These are phyloP conservation scores for Trametes cubensis DNA, from an alignment of 768 basidiomycete genomes.

Conservation along the genomic window DNA sequence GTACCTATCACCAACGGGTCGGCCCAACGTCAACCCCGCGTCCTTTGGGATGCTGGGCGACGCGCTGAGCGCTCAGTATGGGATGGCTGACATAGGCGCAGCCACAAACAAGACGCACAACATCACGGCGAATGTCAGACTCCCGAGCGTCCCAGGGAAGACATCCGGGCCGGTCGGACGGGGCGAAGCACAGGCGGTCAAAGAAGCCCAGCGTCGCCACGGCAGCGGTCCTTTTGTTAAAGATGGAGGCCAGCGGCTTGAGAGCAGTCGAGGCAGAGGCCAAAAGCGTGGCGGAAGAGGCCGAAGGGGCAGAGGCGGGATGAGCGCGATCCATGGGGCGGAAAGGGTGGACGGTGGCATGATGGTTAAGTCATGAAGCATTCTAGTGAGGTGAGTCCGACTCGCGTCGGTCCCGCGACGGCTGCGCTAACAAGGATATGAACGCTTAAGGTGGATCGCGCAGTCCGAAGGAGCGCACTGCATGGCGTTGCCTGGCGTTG, in stretches of 20 bases:
- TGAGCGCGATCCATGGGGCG: slow-evolving; percentile 12
- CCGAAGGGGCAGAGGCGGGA: slow-evolving; percentile 16
- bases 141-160: slow-evolving; percentile 8
- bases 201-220: slow-evolving; percentile 22
- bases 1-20: slow-evolving; percentile 17
- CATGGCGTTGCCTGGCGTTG: background rate
- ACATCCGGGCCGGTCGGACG: slow-evolving; percentile 11
- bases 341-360: slow-evolving; percentile 34
- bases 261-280: slow-evolving; percentile 17
- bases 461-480: background rate
- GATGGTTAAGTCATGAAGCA: slow-evolving; percentile 31
- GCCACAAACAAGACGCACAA: background rate
- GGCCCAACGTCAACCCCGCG: slow-evolving; percentile 8
- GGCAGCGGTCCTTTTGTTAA: slow-evolving; percentile 11
- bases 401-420: background rate
- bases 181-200: slow-evolving; percentile 15
- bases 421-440: slow-evolving; percentile 1
- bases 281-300: slow-evolving; percentile 23
- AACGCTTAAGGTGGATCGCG: background rate
- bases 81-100: background rate
- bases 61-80: slow-evolving; percentile 5
- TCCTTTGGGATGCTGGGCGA: slow-evolving; percentile 10
- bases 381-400: background rate
- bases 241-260: slow-evolving; percentile 17
- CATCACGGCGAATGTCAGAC: slow-evolving; percentile 5